Percentiles rank a stretch among this genome's conserved stretches.
Conservation (phyloP, 257 asterid species). For the Capsicum chinense region DNA sequence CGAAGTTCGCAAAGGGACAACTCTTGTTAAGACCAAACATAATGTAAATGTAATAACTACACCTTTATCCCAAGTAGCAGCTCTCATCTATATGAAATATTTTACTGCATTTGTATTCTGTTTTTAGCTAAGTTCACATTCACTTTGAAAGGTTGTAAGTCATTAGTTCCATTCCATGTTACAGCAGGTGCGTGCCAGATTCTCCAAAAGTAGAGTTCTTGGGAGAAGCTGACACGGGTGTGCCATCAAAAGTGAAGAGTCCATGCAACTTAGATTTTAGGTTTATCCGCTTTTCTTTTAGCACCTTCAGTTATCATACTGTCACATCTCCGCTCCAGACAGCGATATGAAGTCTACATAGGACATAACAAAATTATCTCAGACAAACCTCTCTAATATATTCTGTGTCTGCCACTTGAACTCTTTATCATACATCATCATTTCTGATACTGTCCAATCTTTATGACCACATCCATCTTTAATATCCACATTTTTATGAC, state of each 20-base stretch:
- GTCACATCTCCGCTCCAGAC: neutral
- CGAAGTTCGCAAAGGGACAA: neutral
- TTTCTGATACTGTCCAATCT: neutral
- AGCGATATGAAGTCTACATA: neutral
- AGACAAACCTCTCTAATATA: neutral
- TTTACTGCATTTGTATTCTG: neutral
- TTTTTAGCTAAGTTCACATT: slow-evolving; percentile 2
- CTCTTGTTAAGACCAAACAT: neutral
- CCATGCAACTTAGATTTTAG: neutral
- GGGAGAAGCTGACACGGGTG: no score
- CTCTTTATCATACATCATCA: slow-evolving; percentile 1
- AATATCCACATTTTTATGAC: neutral
- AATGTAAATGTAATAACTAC: neutral
- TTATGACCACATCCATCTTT: neutral
- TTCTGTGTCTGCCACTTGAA: neutral
- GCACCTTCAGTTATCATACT: neutral
- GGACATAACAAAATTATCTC: neutral
- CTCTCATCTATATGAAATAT: neutral
- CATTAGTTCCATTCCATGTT: neutral
- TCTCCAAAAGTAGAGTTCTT: no score
- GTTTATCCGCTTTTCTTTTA: neutral
- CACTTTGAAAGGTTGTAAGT: neutral
- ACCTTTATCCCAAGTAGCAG: neutral
- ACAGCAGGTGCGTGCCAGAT: neutral
- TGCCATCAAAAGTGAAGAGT: no score